Evolutionary conservation across 176 grass and related monocot species (phyloP), one percentile per base, ranked within the genome.

Genomic region (Tuctoria greenei): DNA sequence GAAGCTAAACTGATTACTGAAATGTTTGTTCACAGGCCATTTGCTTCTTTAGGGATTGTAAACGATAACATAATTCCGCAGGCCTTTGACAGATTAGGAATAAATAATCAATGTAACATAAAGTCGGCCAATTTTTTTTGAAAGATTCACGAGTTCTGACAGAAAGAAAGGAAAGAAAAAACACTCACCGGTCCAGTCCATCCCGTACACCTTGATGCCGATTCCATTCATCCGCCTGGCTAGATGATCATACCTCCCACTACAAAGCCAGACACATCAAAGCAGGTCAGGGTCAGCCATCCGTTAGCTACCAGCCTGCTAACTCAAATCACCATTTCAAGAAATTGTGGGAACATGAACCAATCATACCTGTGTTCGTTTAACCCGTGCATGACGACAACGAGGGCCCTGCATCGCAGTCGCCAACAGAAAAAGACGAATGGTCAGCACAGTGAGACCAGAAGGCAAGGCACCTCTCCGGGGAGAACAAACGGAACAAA

Each of bases 171-270:
- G 47, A 16, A 13, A 44, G 9, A 35, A 14, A 64, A 49, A 20
- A 59, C 7, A 42, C 91, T 88, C 79, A 97, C 94, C 94, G 20
- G 79, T 97, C 94, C 94, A 97, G 56, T 97, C 94, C 94, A 97
- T 93, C 41, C 81, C 91, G 26, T 91, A 90, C 69, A 93, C 94
- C 86, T 93, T 97, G 74, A 97, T 72, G 37, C 89, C 91, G 64
- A 91, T 85, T 13, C 81, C 84, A 76, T 91, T 97, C 62, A 97
- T 90, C 47, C 88, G 81, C 64, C 83, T 93, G 3, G 91, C 94
- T 78, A 93, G 63, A 80, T 88, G 72, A 78, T 97, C 86, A 61
- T 97, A 97, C 77, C 90, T 90, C 79, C 88, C 90, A 85, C 93
- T 97, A 21, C 20, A 54, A 54, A 54, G 86, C 45, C 31, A 84